Conservation (phyloP, 768 basidiomycete species). For the Boletus reticulatus region DNA sequence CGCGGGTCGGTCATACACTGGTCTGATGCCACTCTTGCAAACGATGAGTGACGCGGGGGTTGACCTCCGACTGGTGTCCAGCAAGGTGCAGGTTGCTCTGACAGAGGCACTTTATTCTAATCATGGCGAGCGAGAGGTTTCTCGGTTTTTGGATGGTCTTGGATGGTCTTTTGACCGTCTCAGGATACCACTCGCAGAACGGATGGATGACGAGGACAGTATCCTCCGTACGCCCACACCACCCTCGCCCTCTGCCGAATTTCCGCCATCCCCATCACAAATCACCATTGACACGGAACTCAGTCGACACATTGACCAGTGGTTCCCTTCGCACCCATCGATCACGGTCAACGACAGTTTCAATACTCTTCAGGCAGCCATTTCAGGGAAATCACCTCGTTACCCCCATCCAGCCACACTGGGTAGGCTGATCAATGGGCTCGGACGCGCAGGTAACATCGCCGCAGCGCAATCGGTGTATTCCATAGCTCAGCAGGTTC, state of each 20-base stretch:
- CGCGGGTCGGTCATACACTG: conserved; percentile 33
- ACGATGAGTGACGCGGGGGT: conserved; percentile 36
- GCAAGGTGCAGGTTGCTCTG: conserved; percentile 17
- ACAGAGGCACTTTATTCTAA: conserved; percentile 27
- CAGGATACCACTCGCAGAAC: conserved; percentile 20
- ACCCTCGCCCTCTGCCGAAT: conserved; percentile 10
- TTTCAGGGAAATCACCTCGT: conserved; percentile 35
- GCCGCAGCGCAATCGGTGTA: conserved; percentile 68
- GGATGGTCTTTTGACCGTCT: conserved; percentile 17
- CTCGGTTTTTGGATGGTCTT: conserved; percentile 23
- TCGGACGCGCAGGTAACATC: conserved; percentile 62
- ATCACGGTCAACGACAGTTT: conserved; percentile 43
- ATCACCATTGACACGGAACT: conserved; percentile 26
- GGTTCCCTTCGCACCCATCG: conserved; percentile 27
- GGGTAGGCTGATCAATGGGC: conserved; percentile 60
- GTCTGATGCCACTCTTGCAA: conserved; percentile 42
- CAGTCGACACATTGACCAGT: conserved; percentile 33
- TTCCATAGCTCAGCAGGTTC: conserved; percentile 57
- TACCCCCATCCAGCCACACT: conserved; percentile 54
- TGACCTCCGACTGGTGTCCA: conserved; percentile 26
- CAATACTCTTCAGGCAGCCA: conserved; percentile 43
- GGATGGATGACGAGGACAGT: conserved; percentile 2
- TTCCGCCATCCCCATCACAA: conserved; percentile 6
- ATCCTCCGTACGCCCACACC: conserved; percentile 10
- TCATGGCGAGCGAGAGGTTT: conserved; percentile 17